Percentiles rank a stretch among this genome's conserved stretches.
Conservation (phyloP, 1,284 basidiomycete genomes). For the Coniferiporia sulphurascens region DNA sequence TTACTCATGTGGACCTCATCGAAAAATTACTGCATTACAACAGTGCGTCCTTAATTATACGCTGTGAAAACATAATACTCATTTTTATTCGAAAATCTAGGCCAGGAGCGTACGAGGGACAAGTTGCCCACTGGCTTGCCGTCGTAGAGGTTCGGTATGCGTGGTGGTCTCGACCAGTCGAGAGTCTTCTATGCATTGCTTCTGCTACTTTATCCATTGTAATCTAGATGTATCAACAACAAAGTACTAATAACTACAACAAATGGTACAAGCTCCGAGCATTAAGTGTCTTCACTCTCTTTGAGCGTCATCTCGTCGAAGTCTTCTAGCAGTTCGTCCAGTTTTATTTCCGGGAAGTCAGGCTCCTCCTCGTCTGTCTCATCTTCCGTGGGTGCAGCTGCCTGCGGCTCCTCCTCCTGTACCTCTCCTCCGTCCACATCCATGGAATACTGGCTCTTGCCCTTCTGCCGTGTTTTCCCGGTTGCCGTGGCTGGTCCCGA, state of each 20-base stretch:
- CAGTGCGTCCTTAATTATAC: slow-evolving; percentile 52
- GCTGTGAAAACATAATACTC: neutral
- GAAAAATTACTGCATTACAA: slow-evolving; percentile 96
- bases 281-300: slow-evolving; percentile 24
- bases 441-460: slow-evolving; percentile 60
- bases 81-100: neutral
- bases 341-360: slow-evolving; percentile 85
- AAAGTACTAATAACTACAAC: neutral
- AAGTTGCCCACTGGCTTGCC: neutral
- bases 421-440: slow-evolving; percentile 56
- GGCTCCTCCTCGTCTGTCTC: slow-evolving; percentile 67
- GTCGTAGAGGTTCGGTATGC: neutral
- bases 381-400: slow-evolving; percentile 24
- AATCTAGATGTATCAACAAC: neutral
- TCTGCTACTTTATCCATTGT: neutral
- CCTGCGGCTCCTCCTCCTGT: slow-evolving; percentile 10
- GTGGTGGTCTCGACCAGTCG: neutral
- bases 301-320: slow-evolving; percentile 81
- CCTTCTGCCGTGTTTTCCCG: slow-evolving; percentile 40
- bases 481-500: slow-evolving; percentile 42
- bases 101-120: slow-evolving; percentile 6
- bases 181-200: neutral
- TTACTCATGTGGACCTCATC: slow-evolving; percentile 96
- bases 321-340: slow-evolving; percentile 90
- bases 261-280: neutral